Percentiles rank a stretch among this genome's conserved stretches.
phyloP scores from a whole-genome alignment of 768 basidiomycete genomes.

The Kwoniella sp. region DNA sequence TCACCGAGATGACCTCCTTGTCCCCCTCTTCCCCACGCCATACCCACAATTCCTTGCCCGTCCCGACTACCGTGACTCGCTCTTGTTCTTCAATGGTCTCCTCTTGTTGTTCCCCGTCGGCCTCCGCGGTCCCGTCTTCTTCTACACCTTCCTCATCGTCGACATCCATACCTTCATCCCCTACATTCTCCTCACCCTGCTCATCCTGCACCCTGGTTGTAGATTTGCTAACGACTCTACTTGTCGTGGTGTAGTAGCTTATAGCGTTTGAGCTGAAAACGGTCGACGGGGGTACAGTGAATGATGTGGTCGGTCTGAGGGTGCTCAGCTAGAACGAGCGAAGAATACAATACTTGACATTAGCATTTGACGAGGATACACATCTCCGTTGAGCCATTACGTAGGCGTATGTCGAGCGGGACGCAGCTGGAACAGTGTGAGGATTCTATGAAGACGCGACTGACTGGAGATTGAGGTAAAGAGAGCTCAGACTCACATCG shows the following conservation, averaged over 20 bases:
- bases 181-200: constrained; percentile 17
- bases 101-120: constrained; percentile 26
- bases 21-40: constrained; percentile 52
- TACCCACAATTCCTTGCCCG: constrained; percentile 42
- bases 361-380: too few relatives aligned
- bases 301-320: constrained; percentile 49
- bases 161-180: constrained; percentile 25
- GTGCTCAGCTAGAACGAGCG: constrained; percentile 33
- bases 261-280: constrained; percentile 45
- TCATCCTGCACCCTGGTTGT: constrained; percentile 6
- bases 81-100: constrained; percentile 18
- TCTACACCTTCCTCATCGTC: constrained; percentile 25
- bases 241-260: constrained; percentile 29
- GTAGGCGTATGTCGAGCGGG: too few relatives aligned
- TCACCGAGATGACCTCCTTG: constrained; percentile 35
- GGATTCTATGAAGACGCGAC: too few relatives aligned
- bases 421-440: too few relatives aligned
- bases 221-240: neutral
- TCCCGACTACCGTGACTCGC: constrained; percentile 18
- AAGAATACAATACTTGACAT: neutral
- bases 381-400: too few relatives aligned
- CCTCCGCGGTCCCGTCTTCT: constrained; percentile 21
- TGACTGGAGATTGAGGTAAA: too few relatives aligned
- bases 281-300: constrained; percentile 51
- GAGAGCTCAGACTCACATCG: constrained; percentile 54